Evolutionary conservation across 495 filamentous ascomycete genomes (phyloP), one percentile per base, ranked within the genome.

Genomic region (Penicillium odoratum): DNA sequence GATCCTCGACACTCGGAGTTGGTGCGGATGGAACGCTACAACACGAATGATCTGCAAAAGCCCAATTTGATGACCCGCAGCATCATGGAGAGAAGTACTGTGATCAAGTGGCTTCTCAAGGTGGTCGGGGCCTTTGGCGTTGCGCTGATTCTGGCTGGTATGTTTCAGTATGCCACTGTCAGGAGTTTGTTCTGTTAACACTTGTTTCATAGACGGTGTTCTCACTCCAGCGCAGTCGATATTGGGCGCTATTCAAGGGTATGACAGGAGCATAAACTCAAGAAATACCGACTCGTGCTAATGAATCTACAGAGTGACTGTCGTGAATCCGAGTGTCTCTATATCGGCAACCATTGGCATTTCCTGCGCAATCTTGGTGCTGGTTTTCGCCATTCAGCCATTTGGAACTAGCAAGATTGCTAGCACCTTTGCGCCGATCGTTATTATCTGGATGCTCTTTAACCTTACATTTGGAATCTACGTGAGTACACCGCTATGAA

Each of bases 391-490:
- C 15, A 74, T 91, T 29, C 88, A 91, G 58, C 88, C 88, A 0
- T 72, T 91, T 18, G 88, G 88, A 0, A 84, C 81, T 0, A 80
- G 79, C 3, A 88, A 83, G 60, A 78, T 91, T 36, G 84, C 81
- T 0, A 73, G 63, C 34, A 61, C 77, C 0, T 91, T 90, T 62
- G 87, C 88, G 1, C 88, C 88, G 3, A 84, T 91, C 25, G 81
- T 91, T 48, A 82, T 90, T 34, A 36, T 89, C n/a, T 91, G 88
- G 88, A 79, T 91, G 7, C 63, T 72, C 4, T 84, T 90, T 63
- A 89, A 90, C 62, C 65, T 79, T 18, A 60, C 63, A 2, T 88
- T 86, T 68, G 88, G 88, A 6, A 86, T 91, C 48, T 89, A 90
- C 51, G 75, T 78, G 59, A 53, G 72, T 28, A 10, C 7, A 13